These are phyloP conservation scores for Oemleria cerasiformis DNA, from an alignment of 306 rosid species.

Conservation along the genomic window DNA sequence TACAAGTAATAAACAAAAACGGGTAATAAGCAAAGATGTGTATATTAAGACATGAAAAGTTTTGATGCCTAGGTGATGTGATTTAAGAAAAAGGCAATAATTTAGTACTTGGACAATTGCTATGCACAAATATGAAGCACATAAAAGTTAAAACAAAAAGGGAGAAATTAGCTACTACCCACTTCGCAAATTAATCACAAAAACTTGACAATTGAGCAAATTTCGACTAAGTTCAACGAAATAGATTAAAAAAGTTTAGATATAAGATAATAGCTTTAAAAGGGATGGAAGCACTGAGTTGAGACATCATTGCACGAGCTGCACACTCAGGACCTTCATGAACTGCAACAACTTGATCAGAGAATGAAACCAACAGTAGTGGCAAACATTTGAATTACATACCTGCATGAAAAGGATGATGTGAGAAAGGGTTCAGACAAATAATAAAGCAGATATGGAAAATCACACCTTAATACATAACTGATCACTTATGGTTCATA, in stretches of 20 bases:
- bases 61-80: no score
- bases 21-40: no score
- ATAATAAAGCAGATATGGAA: constrained; percentile 2
- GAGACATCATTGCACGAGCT: constrained; percentile 99
- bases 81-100: no score
- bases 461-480: not conserved
- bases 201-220: no score
- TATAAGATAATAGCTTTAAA: constrained; percentile 58
- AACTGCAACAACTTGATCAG: constrained; percentile 95
- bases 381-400: constrained; percentile 94
- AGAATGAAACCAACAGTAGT: constrained; percentile 86
- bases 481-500: constrained; percentile 77
- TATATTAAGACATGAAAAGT: no score
- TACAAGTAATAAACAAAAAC: no score
- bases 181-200: no score
- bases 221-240: no score
- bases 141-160: no score
- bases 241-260: not conserved
- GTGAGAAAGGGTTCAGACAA: constrained; percentile 10
- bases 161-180: no score
- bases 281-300: constrained; percentile 98
- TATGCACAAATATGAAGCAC: no score
- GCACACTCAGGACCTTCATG: constrained; percentile 97
- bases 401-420: constrained; percentile 46
- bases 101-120: no score